Evolutionary conservation across 2,329 filamentous ascomycete genomes (phyloP).

Genomic region (Ascochyta rabiei): DNA sequence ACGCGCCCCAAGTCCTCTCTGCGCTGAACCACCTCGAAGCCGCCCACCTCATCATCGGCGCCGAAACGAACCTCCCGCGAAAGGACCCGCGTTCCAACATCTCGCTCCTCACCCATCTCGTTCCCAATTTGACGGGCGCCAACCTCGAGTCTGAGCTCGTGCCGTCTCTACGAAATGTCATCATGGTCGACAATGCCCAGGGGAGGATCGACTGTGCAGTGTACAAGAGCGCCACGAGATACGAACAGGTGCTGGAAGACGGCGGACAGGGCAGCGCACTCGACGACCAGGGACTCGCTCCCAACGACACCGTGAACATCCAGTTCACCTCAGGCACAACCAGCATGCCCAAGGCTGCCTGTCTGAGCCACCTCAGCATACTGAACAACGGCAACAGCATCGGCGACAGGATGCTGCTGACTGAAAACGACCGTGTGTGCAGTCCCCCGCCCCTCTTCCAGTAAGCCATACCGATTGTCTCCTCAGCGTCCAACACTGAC

Average conservation of each 20-base stretch:
- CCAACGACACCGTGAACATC: constrained; percentile 84
- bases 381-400: constrained; percentile 91
- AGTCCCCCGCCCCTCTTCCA: constrained; percentile 65
- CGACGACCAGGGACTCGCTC: constrained; percentile 56
- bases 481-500: background rate
- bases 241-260: constrained; percentile 53
- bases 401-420: constrained; percentile 82
- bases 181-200: constrained; percentile 79
- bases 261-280: constrained; percentile 51
- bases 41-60: constrained; percentile 79
- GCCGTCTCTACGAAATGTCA: constrained; percentile 71
- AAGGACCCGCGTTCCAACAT: constrained; percentile 67
- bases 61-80: constrained; percentile 80
- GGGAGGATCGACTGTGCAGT: constrained; percentile 57
- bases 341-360: constrained; percentile 86
- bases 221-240: constrained; percentile 50
- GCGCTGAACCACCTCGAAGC: constrained; percentile 78
- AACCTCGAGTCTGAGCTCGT: constrained; percentile 63
- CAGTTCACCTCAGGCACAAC: constrained; percentile 98
- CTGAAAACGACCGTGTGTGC: constrained; percentile 70
- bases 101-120: constrained; percentile 61
- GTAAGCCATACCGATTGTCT: constrained; percentile 26
- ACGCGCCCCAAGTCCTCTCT: constrained; percentile 74
- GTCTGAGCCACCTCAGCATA: constrained; percentile 82
- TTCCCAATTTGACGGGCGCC: constrained; percentile 54